Conservation (phyloP, 2,329 filamentous ascomycete genomes). For the Didymella pinodella region DNA sequence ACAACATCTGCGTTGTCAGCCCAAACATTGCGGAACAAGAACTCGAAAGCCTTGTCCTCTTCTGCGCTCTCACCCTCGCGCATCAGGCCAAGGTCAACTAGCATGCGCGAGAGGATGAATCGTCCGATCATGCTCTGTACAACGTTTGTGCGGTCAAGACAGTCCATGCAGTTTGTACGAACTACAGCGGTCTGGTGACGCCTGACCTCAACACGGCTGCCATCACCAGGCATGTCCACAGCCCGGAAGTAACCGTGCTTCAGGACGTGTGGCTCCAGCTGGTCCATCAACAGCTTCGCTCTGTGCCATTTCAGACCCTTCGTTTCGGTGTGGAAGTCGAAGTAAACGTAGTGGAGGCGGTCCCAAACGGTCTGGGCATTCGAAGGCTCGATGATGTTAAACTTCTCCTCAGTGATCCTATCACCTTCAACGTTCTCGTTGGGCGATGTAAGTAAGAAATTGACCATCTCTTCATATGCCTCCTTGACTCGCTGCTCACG, state of each 20-base stretch:
- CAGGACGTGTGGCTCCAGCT: conserved; percentile 76
- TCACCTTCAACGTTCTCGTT: conserved; percentile 72
- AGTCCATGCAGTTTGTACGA: conserved; percentile 99
- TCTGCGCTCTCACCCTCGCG: conserved; percentile 77
- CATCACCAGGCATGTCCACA: conserved; percentile 79
- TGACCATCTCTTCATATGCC: conserved; percentile 90
- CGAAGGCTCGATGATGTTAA: conserved; percentile 75
- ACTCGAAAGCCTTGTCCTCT: conserved; percentile 83
- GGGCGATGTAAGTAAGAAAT: conserved; percentile 74
- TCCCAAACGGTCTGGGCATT: conserved; percentile 73
- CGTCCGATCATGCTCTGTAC: conserved; percentile 97
- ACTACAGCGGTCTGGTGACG: conserved; percentile 88
- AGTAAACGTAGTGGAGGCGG: conserved; percentile 93
- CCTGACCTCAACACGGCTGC: conserved; percentile 79
- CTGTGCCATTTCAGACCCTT: conserved; percentile 95
- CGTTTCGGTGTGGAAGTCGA: conserved; percentile 98
- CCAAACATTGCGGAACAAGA: conserved; percentile 96
- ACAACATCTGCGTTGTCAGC: conserved; percentile 98
- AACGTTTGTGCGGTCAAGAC: conserved; percentile 95
- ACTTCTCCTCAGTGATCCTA: conserved; percentile 75
- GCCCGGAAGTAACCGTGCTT: conserved; percentile 92
- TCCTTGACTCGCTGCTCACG: conserved; percentile 89
- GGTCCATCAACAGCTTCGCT: conserved; percentile 84
- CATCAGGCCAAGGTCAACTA: conserved; percentile 83
- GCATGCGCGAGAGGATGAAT: conserved; percentile 86